Conservation (phyloP, 129 eudicot genomes). For the Erigeron canadensis region DNA sequence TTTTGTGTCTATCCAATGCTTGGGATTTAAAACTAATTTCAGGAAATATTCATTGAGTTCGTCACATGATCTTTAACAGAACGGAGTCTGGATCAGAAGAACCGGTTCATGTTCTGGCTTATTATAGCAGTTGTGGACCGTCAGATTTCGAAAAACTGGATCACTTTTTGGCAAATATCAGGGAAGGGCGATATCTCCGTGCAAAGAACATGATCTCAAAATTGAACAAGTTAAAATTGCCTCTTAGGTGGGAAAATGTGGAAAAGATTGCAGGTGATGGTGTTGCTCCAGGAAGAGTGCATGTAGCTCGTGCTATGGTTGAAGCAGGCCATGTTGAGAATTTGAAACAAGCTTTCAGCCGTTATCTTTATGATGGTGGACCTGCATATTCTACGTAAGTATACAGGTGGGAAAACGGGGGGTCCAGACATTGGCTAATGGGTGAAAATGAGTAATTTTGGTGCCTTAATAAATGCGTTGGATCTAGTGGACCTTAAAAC, state of each 20-base stretch:
- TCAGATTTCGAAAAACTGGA: constrained; percentile 57
- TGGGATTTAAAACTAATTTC: not conserved
- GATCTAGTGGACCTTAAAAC: no score
- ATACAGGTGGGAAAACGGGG: not conserved
- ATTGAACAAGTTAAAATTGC: constrained; percentile 72
- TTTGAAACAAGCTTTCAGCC: constrained; percentile 81
- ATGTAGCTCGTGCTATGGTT: constrained; percentile 92
- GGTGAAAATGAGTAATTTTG: no score
- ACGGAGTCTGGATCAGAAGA: constrained; percentile 69
- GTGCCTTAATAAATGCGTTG: no score
- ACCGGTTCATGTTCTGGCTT: constrained; percentile 96
- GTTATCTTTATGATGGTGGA: constrained; percentile 91
- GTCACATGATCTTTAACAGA: constrained; percentile 30
- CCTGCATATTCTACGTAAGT: constrained; percentile 89
- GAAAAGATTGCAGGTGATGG: constrained; percentile 86
- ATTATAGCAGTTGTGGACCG: constrained; percentile 93
- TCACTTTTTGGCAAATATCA: constrained; percentile 58
- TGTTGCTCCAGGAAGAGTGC: constrained; percentile 95
- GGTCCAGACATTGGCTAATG: no score
- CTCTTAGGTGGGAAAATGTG: constrained; percentile 77
- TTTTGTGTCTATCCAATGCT: not conserved
- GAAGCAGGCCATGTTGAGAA: constrained; percentile 96
- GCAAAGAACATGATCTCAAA: constrained; percentile 83
- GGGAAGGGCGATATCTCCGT: constrained; percentile 87
- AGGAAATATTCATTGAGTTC: not conserved